Evolutionary conservation across 2,329 filamentous ascomycete species (phyloP).

Genomic region (Cladosporium sp.): DNA sequence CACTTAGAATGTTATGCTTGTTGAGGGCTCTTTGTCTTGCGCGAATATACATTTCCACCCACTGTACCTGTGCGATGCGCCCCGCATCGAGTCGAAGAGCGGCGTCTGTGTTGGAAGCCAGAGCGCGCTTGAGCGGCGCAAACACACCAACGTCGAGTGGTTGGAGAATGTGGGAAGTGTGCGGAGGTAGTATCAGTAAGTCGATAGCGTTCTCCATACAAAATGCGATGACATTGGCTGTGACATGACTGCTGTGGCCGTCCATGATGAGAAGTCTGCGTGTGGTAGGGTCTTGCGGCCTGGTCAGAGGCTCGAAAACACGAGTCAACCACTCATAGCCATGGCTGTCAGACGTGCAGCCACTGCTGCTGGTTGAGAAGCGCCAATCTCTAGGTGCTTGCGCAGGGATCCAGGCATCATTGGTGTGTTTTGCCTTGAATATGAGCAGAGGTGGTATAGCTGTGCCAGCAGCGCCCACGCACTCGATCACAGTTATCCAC

Average conservation of each 20-base stretch:
- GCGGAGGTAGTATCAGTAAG: slow-evolving; percentile 14
- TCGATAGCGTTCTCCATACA: slow-evolving; percentile 14
- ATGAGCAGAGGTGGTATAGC: slow-evolving; percentile 14
- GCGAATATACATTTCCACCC: too few relatives aligned
- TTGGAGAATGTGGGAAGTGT: slow-evolving; percentile 13
- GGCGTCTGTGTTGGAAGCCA: neutral
- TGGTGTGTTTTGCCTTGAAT: slow-evolving; percentile 12
- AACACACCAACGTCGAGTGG: slow-evolving; percentile 2
- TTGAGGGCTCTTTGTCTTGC: neutral
- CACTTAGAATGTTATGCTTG: slow-evolving; percentile 8
- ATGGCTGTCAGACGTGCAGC: slow-evolving; percentile 12
- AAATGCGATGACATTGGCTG: slow-evolving; percentile 7
- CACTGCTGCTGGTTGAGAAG: slow-evolving; percentile 9
- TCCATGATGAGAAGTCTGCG: slow-evolving; percentile 10
- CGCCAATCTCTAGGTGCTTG: neutral
- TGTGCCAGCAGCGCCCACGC: slow-evolving; percentile 6
- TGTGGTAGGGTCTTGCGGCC: neutral
- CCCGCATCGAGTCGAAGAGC: slow-evolving; percentile 1
- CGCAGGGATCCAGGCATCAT: slow-evolving; percentile 4
- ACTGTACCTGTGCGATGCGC: slow-evolving; percentile 2
- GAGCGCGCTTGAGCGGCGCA: neutral
- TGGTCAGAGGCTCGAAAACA: neutral
- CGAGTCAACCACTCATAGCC: slow-evolving; percentile 4
- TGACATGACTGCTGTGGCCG: slow-evolving; percentile 15
- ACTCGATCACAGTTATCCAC: slow-evolving; percentile 17